phyloP scores from a whole-genome alignment of 352 stramenopile species.

The Phytopythium montanum region DNA sequence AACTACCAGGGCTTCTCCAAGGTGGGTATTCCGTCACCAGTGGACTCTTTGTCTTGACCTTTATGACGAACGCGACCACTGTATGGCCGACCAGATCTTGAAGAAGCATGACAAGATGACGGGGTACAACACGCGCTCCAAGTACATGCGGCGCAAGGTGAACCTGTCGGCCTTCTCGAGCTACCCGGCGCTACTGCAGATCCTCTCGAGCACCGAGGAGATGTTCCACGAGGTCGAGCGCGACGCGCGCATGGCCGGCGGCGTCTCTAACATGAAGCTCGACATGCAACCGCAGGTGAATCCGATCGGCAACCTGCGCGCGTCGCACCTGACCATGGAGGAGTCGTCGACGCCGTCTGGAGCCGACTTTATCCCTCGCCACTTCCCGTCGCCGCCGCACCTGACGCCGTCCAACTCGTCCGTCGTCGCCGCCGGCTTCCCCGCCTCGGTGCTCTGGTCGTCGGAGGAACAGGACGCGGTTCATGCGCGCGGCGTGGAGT shows the following conservation, averaged over 20 bases:
- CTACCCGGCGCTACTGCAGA: constrained; percentile 67
- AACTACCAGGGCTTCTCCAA: constrained; percentile 88
- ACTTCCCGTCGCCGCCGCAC: constrained; percentile 35
- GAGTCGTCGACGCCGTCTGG: constrained; percentile 30
- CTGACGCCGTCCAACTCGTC: constrained; percentile 43
- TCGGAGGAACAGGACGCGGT: constrained; percentile 25
- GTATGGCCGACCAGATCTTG: constrained; percentile 36
- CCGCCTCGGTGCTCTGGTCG: constrained; percentile 44
- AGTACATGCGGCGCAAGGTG: constrained; percentile 83
- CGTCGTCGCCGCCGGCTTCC: constrained; percentile 31
- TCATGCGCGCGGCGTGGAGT: constrained; percentile 6
- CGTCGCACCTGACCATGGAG: constrained; percentile 9
- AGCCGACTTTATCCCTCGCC: constrained; percentile 7
- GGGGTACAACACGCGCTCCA: constrained; percentile 79
- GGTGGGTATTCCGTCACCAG: constrained; percentile 18
- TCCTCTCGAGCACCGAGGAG: constrained; percentile 72
- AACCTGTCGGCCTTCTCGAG: constrained; percentile 78
- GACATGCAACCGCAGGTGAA: constrained; percentile 29
- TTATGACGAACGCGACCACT: background rate
- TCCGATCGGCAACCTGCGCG: constrained; percentile 7
- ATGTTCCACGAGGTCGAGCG: constrained; percentile 78
- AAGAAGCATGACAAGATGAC: constrained; percentile 88
- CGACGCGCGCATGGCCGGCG: constrained; percentile 43
- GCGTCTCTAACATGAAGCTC: constrained; percentile 54
- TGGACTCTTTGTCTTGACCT: background rate